Evolutionary conservation across 345 rosid genomes (phyloP).

Genomic region (Diplotaxis tenuifolia): DNA sequence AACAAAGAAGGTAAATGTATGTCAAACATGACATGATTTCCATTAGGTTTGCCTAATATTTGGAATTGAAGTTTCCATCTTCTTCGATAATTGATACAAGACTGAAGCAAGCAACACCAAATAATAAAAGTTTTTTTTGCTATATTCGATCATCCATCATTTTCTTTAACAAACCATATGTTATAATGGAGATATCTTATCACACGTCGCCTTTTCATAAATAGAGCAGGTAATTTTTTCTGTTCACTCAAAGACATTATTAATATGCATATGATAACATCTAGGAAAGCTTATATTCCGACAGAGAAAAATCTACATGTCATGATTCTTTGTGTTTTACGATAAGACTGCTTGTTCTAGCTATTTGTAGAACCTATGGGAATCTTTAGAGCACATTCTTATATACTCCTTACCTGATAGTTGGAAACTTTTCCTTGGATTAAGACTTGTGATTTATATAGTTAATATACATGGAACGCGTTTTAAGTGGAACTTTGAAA

Average conservation of each 20-base stretch:
- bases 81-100: constrained; percentile 18
- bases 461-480: background rate
- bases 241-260: constrained; percentile 22
- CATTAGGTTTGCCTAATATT: constrained; percentile 32
- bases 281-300: background rate
- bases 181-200: constrained; percentile 12
- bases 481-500: background rate
- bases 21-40: constrained; percentile 30
- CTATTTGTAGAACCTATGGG: background rate
- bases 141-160: constrained; percentile 29
- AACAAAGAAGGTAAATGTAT: too few species aligned
- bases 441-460: background rate
- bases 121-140: background rate
- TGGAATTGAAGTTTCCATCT: constrained; percentile 12
- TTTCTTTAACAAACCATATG: constrained; percentile 26
- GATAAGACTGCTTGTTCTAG: background rate
- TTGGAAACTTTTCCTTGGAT: background rate
- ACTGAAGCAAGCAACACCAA: constrained; percentile 19
- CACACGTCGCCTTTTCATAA: background rate
- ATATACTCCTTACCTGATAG: background rate
- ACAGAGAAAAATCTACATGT: constrained; percentile 12
- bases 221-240: background rate
- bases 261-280: background rate
- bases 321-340: background rate
- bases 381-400: background rate